Conservation (phyloP, 148 eudicot genomes). For the Chenopodium quinoa region DNA sequence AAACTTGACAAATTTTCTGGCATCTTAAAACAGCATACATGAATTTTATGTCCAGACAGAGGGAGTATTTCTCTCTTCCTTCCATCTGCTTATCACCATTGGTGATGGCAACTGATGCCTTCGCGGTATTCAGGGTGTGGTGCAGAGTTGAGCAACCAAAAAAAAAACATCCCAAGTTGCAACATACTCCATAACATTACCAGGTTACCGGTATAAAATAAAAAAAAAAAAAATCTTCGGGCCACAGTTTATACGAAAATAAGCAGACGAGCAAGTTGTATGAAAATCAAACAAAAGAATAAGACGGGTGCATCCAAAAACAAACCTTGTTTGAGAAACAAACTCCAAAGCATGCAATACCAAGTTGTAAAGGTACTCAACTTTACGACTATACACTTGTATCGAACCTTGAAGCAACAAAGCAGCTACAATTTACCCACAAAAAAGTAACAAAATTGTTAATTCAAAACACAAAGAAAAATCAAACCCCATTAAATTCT, state of each 20-base stretch:
- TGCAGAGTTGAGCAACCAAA: not conserved
- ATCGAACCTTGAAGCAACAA: conserved; percentile 82
- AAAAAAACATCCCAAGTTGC: not conserved
- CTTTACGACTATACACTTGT: conserved; percentile 89
- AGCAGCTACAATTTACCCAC: conserved; percentile 63
- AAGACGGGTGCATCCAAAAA: conserved; percentile 12
- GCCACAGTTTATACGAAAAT: too few species aligned
- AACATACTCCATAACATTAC: too few species aligned
- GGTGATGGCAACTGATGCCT: not conserved
- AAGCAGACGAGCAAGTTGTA: not conserved
- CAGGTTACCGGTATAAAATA: too few species aligned
- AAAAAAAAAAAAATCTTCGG: too few species aligned
- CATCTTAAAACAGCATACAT: not conserved
- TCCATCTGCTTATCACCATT: not conserved
- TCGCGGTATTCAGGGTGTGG: not conserved
- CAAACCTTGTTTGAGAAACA: conserved; percentile 69
- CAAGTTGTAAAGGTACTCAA: conserved; percentile 85
- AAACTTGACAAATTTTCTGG: not conserved
- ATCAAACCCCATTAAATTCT: not conserved
- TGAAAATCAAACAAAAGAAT: not conserved
- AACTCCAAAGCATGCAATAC: conserved; percentile 82
- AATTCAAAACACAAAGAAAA: conserved; percentile 7
- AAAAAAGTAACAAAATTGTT: not conserved
- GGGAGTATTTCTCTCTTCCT: not conserved
- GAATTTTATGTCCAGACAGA: not conserved